phyloP scores from a whole-genome alignment of 169 alveolate genomes.

The Plasmodium chabaudi region DNA sequence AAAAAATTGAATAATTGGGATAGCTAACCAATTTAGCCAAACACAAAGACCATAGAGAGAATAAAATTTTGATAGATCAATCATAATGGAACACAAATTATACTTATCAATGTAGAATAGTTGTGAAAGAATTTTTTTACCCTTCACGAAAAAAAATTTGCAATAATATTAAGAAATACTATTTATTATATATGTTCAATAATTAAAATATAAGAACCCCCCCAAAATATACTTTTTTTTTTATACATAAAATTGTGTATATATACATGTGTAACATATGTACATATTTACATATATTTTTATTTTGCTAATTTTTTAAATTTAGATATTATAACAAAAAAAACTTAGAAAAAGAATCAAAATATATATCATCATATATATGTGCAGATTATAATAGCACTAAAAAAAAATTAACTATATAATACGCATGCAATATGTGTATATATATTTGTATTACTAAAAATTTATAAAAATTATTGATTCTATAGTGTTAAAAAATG shows the following conservation, averaged over 20 bases:
- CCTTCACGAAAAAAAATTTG: slow-evolving; percentile 9
- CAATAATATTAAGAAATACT: slow-evolving; percentile 9
- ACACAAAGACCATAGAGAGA: too few relatives aligned
- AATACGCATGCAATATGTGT: too few relatives aligned
- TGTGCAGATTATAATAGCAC: not conserved
- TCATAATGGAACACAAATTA: too few relatives aligned
- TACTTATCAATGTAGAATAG: not conserved
- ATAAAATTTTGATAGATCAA: too few relatives aligned
- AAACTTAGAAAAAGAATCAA: slow-evolving; percentile 21
- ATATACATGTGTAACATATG: slow-evolving; percentile 34
- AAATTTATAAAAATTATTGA: too few relatives aligned
- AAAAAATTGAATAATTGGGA: slow-evolving; percentile 87
- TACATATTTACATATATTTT: slow-evolving; percentile 1
- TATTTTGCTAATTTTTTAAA: slow-evolving; percentile 33
- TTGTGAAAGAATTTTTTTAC: slow-evolving; percentile 1
- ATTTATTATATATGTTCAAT: slow-evolving; percentile 3
- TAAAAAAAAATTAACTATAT: too few relatives aligned
- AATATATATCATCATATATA: not conserved
- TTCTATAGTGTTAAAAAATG: too few relatives aligned
- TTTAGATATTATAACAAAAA: slow-evolving; percentile 17
- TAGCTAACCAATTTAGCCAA: not conserved
- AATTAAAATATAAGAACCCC: slow-evolving; percentile 22
- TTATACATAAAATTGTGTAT: not conserved
- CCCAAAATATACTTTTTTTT: not conserved
- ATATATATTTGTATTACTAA: too few relatives aligned